Conservation (phyloP, 148 eudicot genomes). For the Linanthus parryae region DNA sequence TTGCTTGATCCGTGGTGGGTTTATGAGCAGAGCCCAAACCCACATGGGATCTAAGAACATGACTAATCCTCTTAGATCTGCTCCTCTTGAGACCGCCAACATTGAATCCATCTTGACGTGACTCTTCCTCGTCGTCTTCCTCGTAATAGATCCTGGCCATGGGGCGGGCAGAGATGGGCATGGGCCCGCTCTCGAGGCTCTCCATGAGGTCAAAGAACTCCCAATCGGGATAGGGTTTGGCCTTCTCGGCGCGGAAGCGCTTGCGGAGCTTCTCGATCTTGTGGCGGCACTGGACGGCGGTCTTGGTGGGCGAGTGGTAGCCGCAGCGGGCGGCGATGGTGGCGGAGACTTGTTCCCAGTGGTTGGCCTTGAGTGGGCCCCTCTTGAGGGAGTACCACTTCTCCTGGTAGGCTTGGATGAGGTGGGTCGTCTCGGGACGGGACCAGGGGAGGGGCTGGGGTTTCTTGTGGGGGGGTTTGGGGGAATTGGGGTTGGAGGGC, state of each 20-base stretch:
- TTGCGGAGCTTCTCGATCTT: slow-evolving; percentile 84
- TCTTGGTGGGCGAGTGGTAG: slow-evolving; percentile 42
- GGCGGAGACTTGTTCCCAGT: slow-evolving; percentile 72
- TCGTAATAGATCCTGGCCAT: slow-evolving; percentile 15
- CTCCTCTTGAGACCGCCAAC: slow-evolving; percentile 3
- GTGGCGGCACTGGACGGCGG: slow-evolving; percentile 79
- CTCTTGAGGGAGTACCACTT: slow-evolving; percentile 66
- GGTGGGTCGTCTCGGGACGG: slow-evolving; percentile 58
- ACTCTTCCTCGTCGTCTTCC: slow-evolving; percentile 17
- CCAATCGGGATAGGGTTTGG: slow-evolving; percentile 33
- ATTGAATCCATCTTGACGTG: not conserved
- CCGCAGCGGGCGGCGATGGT: slow-evolving; percentile 60
- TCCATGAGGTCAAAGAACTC: slow-evolving; percentile 60
- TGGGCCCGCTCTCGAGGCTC: slow-evolving; percentile 57
- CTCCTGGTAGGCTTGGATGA: slow-evolving; percentile 68
- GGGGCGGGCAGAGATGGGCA: slow-evolving; percentile 47
- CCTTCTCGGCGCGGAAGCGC: slow-evolving; percentile 42
- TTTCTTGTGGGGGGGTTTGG: slow-evolving; percentile 23
- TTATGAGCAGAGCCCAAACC: not conserved
- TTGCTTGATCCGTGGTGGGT: slow-evolving; percentile 2
- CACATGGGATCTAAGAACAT: slow-evolving; percentile 9
- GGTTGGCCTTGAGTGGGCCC: slow-evolving; percentile 58
- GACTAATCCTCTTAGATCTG: slow-evolving; percentile 26
- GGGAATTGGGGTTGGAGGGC: slow-evolving; percentile 11
- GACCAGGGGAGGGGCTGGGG: slow-evolving; percentile 52